A percentile compares a stretch with the other conserved stretches of the same genome.
phyloP scores from a whole-genome alignment of 768 basidiomycete species.

The Trametes gibbosa region DNA sequence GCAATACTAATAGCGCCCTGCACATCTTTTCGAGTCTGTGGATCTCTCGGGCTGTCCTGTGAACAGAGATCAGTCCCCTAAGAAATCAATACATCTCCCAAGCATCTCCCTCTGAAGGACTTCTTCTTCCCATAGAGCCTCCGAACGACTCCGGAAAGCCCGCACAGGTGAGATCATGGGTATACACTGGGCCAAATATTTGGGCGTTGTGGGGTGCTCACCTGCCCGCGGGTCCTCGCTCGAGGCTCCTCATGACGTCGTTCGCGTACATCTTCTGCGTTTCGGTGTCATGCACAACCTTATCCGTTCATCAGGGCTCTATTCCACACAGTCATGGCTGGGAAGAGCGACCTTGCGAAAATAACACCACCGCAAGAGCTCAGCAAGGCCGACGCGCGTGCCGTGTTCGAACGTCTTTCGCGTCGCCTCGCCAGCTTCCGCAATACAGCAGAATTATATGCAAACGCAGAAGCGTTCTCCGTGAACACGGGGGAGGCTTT shows the following conservation, averaged over 20 bases:
- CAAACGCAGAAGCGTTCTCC: conserved; percentile 33
- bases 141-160: background rate
- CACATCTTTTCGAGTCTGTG: too few relatives aligned
- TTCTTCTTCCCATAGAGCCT: background rate
- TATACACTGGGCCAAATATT: conserved; percentile 17
- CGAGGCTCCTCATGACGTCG: conserved; percentile 17
- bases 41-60: too few relatives aligned
- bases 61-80: too few relatives aligned
- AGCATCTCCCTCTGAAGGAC: too few relatives aligned
- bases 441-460: conserved; percentile 42
- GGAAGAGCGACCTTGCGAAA: conserved; percentile 27
- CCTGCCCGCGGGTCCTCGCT: background rate
- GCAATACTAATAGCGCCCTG: too few relatives aligned
- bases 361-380: conserved; percentile 41
- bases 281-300: background rate
- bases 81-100: too few relatives aligned
- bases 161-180: background rate
- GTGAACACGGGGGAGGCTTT: conserved; percentile 9
- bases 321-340: background rate
- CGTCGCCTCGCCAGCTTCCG: conserved; percentile 44
- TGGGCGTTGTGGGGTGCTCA: conserved; percentile 2
- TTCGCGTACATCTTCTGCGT: background rate
- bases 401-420: conserved; percentile 43
- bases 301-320: background rate
- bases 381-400: conserved; percentile 31